Percentiles rank a stretch among this genome's conserved stretches.
Conservation (phyloP, 306 rosid genomes). For the Castanea crenata region DNA sequence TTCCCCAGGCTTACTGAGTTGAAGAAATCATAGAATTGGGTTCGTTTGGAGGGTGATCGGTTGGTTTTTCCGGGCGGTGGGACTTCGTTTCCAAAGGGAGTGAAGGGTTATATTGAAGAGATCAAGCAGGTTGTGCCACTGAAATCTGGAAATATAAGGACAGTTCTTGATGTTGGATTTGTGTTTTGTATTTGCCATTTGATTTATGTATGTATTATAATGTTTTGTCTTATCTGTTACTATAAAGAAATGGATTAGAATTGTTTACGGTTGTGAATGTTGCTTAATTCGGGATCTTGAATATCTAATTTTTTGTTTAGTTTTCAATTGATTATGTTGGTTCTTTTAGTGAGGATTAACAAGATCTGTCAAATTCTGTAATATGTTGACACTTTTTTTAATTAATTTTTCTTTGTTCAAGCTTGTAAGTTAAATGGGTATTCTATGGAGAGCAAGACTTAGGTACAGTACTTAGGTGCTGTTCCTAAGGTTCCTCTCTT, state of each 20-base stretch:
- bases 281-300: not conserved
- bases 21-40: slow-evolving; percentile 53
- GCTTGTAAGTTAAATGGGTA: not conserved
- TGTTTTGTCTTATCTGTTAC: not conserved
- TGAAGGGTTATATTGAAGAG: slow-evolving; percentile 34
- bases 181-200: not conserved
- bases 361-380: not conserved
- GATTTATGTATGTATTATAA: not conserved
- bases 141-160: slow-evolving; percentile 39
- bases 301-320: not conserved
- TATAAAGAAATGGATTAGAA: too few species aligned
- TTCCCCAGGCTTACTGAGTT: slow-evolving; percentile 35
- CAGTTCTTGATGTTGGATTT: slow-evolving; percentile 35
- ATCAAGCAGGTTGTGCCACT: slow-evolving; percentile 26
- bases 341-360: not conserved
- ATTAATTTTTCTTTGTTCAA: not conserved
- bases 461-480: too few species aligned
- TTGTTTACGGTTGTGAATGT: not conserved
- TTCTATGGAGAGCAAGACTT: too few species aligned
- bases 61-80: slow-evolving; percentile 54
- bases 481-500: too few species aligned
- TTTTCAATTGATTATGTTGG: not conserved
- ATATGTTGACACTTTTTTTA: not conserved
- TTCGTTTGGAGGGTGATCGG: slow-evolving; percentile 38
- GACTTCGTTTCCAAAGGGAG: slow-evolving; percentile 47